Evolutionary conservation across 1,284 basidiomycete species (phyloP).

Genomic region (Marasmius sp.): DNA sequence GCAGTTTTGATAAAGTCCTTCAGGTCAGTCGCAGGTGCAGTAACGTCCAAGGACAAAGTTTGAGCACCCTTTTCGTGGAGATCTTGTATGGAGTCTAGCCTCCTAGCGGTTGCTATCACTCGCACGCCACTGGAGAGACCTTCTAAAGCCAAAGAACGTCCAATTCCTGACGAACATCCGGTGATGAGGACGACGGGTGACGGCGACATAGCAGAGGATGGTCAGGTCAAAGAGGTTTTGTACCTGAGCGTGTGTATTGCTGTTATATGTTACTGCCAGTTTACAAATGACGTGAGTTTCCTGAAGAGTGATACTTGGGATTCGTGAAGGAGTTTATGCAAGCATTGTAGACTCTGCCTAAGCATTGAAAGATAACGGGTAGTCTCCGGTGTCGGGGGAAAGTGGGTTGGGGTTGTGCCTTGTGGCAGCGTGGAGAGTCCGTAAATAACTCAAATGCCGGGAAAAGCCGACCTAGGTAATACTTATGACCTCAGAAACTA

Average conservation of each 20-base stretch:
- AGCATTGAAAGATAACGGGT: neutral
- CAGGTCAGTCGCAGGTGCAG: conserved; percentile 4
- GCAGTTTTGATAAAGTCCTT: conserved; percentile 9
- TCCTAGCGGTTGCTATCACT: conserved; percentile 20
- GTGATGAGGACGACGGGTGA: conserved; percentile 5
- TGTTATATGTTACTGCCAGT: no score
- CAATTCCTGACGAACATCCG: conserved; percentile 32
- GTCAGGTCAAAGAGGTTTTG: no score
- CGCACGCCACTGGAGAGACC: conserved; percentile 32
- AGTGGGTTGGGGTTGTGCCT: no score
- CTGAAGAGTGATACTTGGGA: no score
- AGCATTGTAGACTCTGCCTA: neutral
- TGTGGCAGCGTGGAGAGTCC: no score
- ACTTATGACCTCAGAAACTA: no score
- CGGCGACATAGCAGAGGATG: neutral
- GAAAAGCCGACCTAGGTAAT: no score
- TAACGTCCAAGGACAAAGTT: conserved; percentile 16
- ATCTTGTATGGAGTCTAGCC: conserved; percentile 6
- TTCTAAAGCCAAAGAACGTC: conserved; percentile 32
- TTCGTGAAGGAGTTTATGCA: neutral
- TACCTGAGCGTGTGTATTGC: no score
- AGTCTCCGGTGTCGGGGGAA: no score
- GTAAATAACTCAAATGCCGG: no score
- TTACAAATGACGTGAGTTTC: no score
- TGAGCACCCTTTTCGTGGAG: conserved; percentile 12